phyloP scores from a whole-genome alignment of 73 alveolate species.

The Blepharisma stoltei region DNA sequence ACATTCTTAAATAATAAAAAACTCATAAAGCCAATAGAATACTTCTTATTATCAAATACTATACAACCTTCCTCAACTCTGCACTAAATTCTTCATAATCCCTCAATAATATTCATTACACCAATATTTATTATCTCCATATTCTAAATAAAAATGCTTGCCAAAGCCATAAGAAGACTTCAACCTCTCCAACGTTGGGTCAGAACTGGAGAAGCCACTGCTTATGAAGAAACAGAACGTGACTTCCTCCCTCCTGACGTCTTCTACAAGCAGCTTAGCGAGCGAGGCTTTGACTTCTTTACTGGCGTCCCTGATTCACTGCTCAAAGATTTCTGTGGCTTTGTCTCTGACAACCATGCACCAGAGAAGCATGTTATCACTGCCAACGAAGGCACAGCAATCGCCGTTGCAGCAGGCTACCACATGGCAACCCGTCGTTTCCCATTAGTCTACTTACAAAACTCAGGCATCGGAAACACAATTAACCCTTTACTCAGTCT shows the following conservation, averaged over 20 bases:
- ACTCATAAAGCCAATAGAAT: too few species aligned
- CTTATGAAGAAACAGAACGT: conserved; percentile 26
- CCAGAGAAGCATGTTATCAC: conserved; percentile 76
- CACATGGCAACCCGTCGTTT: conserved; percentile 80
- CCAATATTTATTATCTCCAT: too few species aligned
- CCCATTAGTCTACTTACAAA: conserved; percentile 86
- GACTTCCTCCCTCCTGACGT: conserved; percentile 59
- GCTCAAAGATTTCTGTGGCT: conserved; percentile 66
- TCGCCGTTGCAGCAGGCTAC: conserved; percentile 90
- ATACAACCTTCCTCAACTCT: too few species aligned
- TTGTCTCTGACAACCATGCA: conserved; percentile 40
- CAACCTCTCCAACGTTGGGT: too few species aligned
- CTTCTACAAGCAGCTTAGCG: conserved; percentile 37
- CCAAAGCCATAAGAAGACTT: too few species aligned
- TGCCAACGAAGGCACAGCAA: conserved; percentile 92
- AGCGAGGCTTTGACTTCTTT: conserved; percentile 73
- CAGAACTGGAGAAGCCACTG: background rate
- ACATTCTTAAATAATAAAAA: too few species aligned
- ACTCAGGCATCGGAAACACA: conserved; percentile 90
- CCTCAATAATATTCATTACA: too few species aligned
- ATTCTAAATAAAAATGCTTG: too few species aligned
- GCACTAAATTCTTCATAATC: too few species aligned
- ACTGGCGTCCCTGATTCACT: conserved; percentile 96
- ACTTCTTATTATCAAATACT: too few species aligned
- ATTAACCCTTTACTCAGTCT: conserved; percentile 82